Evolutionary conservation across 2,329 filamentous ascomycete species (phyloP), one percentile per base, ranked within the genome.

Genomic region (Colletotrichum noveboracense): DNA sequence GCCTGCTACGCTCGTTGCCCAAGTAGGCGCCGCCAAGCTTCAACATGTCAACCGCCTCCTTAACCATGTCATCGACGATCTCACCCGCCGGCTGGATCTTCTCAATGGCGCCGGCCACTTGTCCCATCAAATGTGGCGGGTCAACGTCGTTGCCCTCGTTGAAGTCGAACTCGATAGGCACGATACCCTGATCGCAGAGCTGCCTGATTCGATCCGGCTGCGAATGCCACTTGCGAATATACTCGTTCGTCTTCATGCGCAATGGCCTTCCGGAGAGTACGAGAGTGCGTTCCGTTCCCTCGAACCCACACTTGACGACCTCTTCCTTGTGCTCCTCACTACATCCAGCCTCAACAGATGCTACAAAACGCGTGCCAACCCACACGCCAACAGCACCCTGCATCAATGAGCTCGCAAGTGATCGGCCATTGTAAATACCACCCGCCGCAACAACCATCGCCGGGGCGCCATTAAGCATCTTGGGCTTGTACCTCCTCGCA

Each of bases 331-430:
- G 96, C 87, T 93, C 87, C 79, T 93, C 89, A 83, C 93, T 94
- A 81, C 95, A 96, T 18, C 93, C 93, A 1, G 96, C 96, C 87
- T 98, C 96, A 38, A 88, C 89, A 10, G 91, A 92, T 2, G 96
- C 96, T 18, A 98, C 95, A 84, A 98, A 98, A 24, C 96, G 89
- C 76, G 96, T 98, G 32, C 96, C 96, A 2, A 98, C 96, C 96
- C 96, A 98, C 2, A 97, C 96, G 13, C 95, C 96, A 5, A 90
- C 89, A 2, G 96, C 96, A 18, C 96, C 96, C 81, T 97, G 94
- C 92, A 97, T 96, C 83, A 98, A 87, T 76, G 92, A 93, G 74
- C 92, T 92, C 1, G 96, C 96, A 71, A 98, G 87, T 68, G 93
- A 93, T 18, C 95, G 90, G 2, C 96, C 96, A 81, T 97, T 94